Conservation (phyloP, 768 basidiomycete genomes). For the Suillus luteus region DNA sequence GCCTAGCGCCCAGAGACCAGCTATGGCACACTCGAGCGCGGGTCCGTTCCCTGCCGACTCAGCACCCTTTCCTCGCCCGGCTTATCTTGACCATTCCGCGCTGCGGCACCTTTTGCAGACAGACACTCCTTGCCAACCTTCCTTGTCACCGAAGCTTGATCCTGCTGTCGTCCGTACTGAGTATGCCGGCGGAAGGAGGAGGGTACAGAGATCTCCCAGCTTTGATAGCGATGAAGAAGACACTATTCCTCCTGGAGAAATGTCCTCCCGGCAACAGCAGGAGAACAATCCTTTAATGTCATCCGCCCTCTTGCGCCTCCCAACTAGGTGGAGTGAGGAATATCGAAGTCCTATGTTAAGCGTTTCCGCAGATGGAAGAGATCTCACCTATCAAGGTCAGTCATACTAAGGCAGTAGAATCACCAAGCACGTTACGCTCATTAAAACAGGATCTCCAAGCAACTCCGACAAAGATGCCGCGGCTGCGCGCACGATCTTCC, state of each 20-base stretch:
- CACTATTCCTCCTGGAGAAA: conserved; percentile 50
- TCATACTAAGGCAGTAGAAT: conserved; percentile 10
- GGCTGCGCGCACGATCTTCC: conserved; percentile 72
- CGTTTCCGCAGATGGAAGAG: conserved; percentile 71
- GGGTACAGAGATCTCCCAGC: conserved; percentile 40
- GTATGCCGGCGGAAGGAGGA: conserved; percentile 18
- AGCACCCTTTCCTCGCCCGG: conserved; percentile 59
- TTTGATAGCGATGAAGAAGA: conserved; percentile 73
- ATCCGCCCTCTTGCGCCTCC: conserved; percentile 55
- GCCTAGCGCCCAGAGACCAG: conserved; percentile 26
- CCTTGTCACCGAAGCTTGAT: conserved; percentile 43
- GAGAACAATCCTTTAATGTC: conserved; percentile 22
- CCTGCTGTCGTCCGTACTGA: conserved; percentile 24
- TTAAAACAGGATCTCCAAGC: conserved; percentile 47
- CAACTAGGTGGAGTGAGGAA: conserved; percentile 79
- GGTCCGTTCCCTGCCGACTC: conserved; percentile 29
- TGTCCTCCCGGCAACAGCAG: conserved; percentile 29
- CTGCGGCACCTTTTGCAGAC: conserved; percentile 70
- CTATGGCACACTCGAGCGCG: conserved; percentile 31
- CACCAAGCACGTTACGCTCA: conserved; percentile 8
- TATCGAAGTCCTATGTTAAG: conserved; percentile 59
- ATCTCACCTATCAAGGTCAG: conserved; percentile 70
- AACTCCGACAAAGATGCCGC: conserved; percentile 82
- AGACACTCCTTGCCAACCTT: conserved; percentile 38
- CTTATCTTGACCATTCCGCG: conserved; percentile 77